Evolutionary conservation across 768 basidiomycete genomes (phyloP).

Genomic region (Pisolithus marmoratus): DNA sequence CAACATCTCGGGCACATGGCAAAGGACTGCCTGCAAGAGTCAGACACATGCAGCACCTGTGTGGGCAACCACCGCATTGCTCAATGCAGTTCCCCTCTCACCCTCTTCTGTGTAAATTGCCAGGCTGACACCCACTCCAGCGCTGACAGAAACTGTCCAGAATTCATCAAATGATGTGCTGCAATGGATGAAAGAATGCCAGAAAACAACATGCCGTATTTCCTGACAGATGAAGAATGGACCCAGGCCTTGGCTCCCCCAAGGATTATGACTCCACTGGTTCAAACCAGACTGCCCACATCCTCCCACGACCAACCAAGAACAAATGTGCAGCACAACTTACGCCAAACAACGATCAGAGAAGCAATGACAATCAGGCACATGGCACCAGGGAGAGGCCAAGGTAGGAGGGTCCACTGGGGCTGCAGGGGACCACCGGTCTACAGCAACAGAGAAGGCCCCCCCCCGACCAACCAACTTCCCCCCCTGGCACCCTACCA

Average conservation of each 20-base stretch:
- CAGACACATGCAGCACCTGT: slow-evolving; percentile 1
- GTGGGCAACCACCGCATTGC: not conserved
- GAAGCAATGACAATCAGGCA: not conserved
- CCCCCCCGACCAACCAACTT: too few species aligned
- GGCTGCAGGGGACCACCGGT: too few species aligned
- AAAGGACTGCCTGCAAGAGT: not conserved
- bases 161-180: not conserved
- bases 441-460: too few species aligned
- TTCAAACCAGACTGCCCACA: not conserved
- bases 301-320: not conserved
- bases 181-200: not conserved
- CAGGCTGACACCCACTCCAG: not conserved
- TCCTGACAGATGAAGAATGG: slow-evolving; percentile 9
- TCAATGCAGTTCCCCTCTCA: not conserved
- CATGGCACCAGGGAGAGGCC: not conserved
- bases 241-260: slow-evolving; percentile 1
- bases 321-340: not conserved
- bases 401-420: not conserved
- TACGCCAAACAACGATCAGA: not conserved
- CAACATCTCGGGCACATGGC: slow-evolving; percentile 4
- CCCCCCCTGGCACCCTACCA: too few species aligned
- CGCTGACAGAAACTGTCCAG: slow-evolving; percentile 1
- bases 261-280: not conserved
- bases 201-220: slow-evolving; percentile 9
- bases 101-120: too few species aligned